Percentiles rank a stretch among this genome's conserved stretches.
phyloP scores from a whole-genome alignment of 2,329 filamentous ascomycete species.

The Verticillium nubilum region DNA sequence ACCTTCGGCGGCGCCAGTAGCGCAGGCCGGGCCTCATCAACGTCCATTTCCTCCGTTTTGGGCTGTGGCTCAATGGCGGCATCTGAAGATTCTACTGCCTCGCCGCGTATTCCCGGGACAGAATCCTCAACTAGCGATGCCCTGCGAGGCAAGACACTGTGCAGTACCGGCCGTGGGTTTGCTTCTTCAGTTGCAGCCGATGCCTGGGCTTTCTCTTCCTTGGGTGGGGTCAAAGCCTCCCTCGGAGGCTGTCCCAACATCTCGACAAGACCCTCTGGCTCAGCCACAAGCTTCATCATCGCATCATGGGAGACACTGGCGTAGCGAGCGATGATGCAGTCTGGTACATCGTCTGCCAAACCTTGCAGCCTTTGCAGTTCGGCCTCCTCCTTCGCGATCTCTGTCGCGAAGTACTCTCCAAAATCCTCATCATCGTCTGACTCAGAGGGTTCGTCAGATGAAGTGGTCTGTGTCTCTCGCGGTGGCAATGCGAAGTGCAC shows the following conservation, averaged over 20 bases:
- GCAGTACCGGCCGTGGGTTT: neutral
- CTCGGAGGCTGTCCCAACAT: constrained; percentile 36
- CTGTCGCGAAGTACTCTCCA: constrained; percentile 48
- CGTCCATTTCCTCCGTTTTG: constrained; percentile 36
- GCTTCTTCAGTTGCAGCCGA: neutral
- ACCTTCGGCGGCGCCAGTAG: constrained; percentile 2
- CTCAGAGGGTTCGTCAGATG: constrained; percentile 42
- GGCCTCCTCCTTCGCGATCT: constrained; percentile 46
- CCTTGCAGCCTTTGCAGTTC: constrained; percentile 41
- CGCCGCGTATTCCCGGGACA: neutral
- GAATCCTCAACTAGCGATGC: neutral
- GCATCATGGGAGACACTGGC: constrained; percentile 43
- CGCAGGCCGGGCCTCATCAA: constrained; percentile 19
- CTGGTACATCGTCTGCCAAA: constrained; percentile 29
- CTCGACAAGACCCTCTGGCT: constrained; percentile 35
- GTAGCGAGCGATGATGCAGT: constrained; percentile 39
- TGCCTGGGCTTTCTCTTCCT: constrained; percentile 1
- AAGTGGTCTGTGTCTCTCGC: constrained; percentile 21
- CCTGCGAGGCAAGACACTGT: neutral
- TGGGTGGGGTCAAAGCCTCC: constrained; percentile 10
- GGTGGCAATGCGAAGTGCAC: constrained; percentile 34
- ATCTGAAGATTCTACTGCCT: constrained; percentile 1
- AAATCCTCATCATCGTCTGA: constrained; percentile 53
- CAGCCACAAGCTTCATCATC: constrained; percentile 39
- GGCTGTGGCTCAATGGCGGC: constrained; percentile 17